phyloP scores from a whole-genome alignment of 1,139 yeast species.

The Magnusiomyces fungicola region DNA sequence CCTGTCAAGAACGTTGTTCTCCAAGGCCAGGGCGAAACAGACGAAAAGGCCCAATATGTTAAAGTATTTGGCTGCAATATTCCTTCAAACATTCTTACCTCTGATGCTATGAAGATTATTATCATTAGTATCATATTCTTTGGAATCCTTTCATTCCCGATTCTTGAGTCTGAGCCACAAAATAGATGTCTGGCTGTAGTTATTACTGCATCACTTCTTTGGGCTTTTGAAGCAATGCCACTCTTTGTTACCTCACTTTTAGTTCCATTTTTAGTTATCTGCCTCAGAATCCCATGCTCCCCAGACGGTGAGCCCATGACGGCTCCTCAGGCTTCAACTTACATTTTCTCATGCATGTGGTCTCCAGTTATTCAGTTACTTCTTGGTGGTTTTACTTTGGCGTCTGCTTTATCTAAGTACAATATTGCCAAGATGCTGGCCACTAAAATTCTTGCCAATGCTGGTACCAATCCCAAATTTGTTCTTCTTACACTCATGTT shows the following conservation, averaged over 20 bases:
- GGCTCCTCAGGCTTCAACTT: slow-evolving; percentile 65
- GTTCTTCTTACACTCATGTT: slow-evolving; percentile 75
- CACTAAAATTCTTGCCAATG: slow-evolving; percentile 67
- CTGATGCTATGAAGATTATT: slow-evolving; percentile 28
- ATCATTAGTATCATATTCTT: slow-evolving; percentile 43
- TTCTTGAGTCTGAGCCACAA: slow-evolving; percentile 47
- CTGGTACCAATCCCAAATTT: slow-evolving; percentile 78
- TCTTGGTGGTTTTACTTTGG: slow-evolving; percentile 88
- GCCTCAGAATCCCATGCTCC: slow-evolving; percentile 60
- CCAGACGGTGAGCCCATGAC: slow-evolving; percentile 43
- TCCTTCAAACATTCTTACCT: slow-evolving; percentile 21
- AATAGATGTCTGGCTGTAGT: slow-evolving; percentile 79
- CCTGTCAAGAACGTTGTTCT: slow-evolving; percentile 25
- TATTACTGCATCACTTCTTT: slow-evolving; percentile 67
- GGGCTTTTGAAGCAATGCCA: slow-evolving; percentile 95
- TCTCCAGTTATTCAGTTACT: slow-evolving; percentile 83
- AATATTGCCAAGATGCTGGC: slow-evolving; percentile 81
- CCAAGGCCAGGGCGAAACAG: slow-evolving; percentile 15
- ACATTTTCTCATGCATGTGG: slow-evolving; percentile 86
- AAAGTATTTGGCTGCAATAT: slow-evolving; percentile 16
- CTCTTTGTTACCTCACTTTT: slow-evolving; percentile 75
- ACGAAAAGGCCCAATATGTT: neutral
- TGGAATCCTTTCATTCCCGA: slow-evolving; percentile 48
- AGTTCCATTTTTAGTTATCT: slow-evolving; percentile 71
- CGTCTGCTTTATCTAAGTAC: slow-evolving; percentile 88